Evolutionary conservation across 768 basidiomycete genomes (phyloP).

Genomic region (Holtermanniella nyarrowii): DNA sequence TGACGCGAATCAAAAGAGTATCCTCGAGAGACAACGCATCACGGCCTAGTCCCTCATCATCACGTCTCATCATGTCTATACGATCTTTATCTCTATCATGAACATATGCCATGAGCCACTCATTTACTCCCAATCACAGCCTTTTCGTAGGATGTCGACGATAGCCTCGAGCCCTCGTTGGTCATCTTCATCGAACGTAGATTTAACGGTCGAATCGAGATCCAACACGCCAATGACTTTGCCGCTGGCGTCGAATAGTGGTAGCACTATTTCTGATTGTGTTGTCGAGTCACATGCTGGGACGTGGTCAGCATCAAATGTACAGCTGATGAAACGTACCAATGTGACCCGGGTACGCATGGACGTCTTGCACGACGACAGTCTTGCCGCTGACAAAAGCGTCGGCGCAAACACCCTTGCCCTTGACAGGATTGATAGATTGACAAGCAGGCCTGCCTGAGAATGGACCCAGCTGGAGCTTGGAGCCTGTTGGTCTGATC

Average conservation of each 20-base stretch:
- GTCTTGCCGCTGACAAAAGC: slow-evolving; percentile 54
- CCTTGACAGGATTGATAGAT: slow-evolving; percentile 53
- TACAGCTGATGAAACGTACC: slow-evolving; percentile 33
- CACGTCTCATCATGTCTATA: neutral
- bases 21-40: slow-evolving; percentile 41
- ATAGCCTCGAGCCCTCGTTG: slow-evolving; percentile 65
- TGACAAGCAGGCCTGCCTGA: slow-evolving; percentile 87
- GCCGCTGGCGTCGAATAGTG: slow-evolving; percentile 44
- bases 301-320: neutral
- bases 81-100: neutral
- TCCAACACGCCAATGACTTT: slow-evolving; percentile 53
- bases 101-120: neutral
- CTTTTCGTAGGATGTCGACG: slow-evolving; percentile 51
- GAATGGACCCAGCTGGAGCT: slow-evolving; percentile 68
- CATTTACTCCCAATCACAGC: slow-evolving; percentile 17
- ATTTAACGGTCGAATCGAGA: slow-evolving; percentile 65
- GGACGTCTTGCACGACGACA: slow-evolving; percentile 65
- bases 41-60: neutral
- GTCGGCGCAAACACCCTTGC: slow-evolving; percentile 77
- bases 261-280: slow-evolving; percentile 80
- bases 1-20: slow-evolving; percentile 61
- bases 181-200: slow-evolving; percentile 70
- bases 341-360: slow-evolving; percentile 80
- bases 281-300: slow-evolving; percentile 75
- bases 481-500: slow-evolving; percentile 28